These are phyloP conservation scores for Mariannaea sp. DNA, from an alignment of 2,329 filamentous ascomycete species.

Conservation along the genomic window DNA sequence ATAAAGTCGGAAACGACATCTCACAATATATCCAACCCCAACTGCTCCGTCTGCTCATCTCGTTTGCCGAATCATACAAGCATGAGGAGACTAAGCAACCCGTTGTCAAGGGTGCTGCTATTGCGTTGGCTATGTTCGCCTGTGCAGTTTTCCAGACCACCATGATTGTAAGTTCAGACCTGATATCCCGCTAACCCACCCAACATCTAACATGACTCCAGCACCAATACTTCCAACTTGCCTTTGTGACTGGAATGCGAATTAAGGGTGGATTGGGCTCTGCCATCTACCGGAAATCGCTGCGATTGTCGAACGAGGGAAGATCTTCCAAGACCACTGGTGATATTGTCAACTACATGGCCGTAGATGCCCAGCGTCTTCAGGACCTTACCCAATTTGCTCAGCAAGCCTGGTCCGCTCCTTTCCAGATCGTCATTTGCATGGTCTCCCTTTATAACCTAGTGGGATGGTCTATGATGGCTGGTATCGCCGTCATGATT, in stretches of 20 bases:
- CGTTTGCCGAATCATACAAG: constrained; percentile 80
- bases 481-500: constrained; percentile 92
- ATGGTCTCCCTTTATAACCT: constrained; percentile 95
- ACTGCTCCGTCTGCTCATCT: constrained; percentile 80
- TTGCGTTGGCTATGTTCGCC: constrained; percentile 89
- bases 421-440: constrained; percentile 94
- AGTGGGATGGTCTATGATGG: constrained; percentile 94
- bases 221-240: constrained; percentile 96
- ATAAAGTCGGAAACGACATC: constrained; percentile 87
- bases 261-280: constrained; percentile 91
- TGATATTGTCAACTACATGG: constrained; percentile 99
- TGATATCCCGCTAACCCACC: neutral
- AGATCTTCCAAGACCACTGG: constrained; percentile 87
- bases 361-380: constrained; percentile 92
- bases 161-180: constrained; percentile 61
- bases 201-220: constrained; percentile 34
- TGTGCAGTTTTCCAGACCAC: constrained; percentile 86
- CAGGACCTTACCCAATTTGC: constrained; percentile 95
- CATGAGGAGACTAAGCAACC: constrained; percentile 69
- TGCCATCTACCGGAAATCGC: constrained; percentile 89
- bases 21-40: constrained; percentile 92
- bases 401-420: constrained; percentile 94
- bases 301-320: constrained; percentile 91
- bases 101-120: constrained; percentile 80
- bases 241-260: constrained; percentile 95